Evolutionary conservation across 768 basidiomycete genomes (phyloP).

Genomic region (Asterophora parasitica): DNA sequence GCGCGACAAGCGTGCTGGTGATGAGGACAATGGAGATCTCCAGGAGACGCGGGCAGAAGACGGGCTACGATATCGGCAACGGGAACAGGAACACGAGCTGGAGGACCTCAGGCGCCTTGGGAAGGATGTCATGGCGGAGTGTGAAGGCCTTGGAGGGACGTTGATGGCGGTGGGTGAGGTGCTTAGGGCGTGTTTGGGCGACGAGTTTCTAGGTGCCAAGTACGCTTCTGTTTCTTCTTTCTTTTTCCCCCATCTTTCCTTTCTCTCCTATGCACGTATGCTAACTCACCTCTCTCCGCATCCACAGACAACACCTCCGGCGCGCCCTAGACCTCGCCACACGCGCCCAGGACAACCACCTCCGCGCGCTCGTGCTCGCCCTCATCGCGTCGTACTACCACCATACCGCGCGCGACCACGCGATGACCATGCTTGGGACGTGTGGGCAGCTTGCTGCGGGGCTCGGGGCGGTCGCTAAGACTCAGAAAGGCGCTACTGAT

Average conservation of each 20-base stretch:
- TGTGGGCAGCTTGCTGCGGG: constrained; percentile 71
- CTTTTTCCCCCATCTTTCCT: constrained; percentile 8
- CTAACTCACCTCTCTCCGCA: too few species aligned
- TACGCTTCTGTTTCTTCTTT: too few species aligned
- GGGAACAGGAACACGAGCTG: constrained; percentile 19
- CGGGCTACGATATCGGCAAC: too few species aligned
- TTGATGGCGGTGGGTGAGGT: constrained; percentile 52
- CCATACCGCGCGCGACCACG: constrained; percentile 50
- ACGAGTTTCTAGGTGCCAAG: constrained; percentile 62
- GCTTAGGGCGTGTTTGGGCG: constrained; percentile 45
- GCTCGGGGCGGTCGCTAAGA: constrained; percentile 41
- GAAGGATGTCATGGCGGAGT: constrained; percentile 36
- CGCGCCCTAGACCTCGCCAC: constrained; percentile 55
- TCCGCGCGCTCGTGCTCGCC: constrained; percentile 65
- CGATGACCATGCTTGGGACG: constrained; percentile 57
- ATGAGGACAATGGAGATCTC: constrained; percentile 14
- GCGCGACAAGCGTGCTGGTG: not conserved
- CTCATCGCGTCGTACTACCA: constrained; percentile 64
- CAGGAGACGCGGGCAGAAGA: too few species aligned
- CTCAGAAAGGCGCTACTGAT: constrained; percentile 6
- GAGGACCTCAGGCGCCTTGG: constrained; percentile 28
- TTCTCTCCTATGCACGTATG: constrained; percentile 1
- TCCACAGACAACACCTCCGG: constrained; percentile 51
- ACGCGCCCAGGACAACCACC: constrained; percentile 60
- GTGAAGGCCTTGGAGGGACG: constrained; percentile 48